phyloP scores from a whole-genome alignment of 495 filamentous ascomycete genomes.

The Rhypophila decipiens region DNA sequence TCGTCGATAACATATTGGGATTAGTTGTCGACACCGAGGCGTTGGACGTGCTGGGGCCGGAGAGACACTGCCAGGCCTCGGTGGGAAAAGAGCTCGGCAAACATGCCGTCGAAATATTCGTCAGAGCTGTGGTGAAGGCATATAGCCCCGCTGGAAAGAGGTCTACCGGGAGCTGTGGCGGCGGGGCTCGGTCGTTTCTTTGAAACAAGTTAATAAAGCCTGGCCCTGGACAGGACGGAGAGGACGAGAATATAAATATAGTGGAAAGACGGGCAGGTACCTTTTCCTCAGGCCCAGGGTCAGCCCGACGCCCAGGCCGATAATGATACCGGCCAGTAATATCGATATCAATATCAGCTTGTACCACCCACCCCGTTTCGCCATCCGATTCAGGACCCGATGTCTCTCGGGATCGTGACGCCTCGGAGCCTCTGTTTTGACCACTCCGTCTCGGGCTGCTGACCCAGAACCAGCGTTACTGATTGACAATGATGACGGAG shows the following conservation, averaged over 20 bases:
- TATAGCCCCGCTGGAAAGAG: constrained; percentile 52
- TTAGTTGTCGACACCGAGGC: constrained; percentile 20
- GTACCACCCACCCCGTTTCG: constrained; percentile 36
- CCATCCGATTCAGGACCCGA: too few species aligned
- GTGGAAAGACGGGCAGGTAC: constrained; percentile 2
- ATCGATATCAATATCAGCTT: constrained; percentile 22
- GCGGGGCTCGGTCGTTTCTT: neutral
- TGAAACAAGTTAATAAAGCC: neutral
- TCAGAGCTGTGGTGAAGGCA: constrained; percentile 48
- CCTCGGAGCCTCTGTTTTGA: too few species aligned
- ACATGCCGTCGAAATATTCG: constrained; percentile 42
- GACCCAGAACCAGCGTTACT: too few species aligned
- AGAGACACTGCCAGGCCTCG: constrained; percentile 50
- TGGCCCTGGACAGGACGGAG: neutral
- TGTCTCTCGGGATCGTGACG: too few species aligned
- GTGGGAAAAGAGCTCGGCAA: constrained; percentile 36
- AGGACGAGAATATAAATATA: neutral
- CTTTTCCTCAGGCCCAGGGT: constrained; percentile 37
- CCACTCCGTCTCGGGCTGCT: too few species aligned
- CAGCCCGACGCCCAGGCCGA: constrained; percentile 39
- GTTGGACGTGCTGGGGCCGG: constrained; percentile 36
- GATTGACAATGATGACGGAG: too few species aligned
- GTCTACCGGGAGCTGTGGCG: constrained; percentile 1
- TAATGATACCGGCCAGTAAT: constrained; percentile 24
- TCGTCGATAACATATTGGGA: too few species aligned